These are phyloP conservation scores for Coemansia sp. DNA, from an alignment of 192 early-diverging fungal species.

Conservation along the genomic window DNA sequence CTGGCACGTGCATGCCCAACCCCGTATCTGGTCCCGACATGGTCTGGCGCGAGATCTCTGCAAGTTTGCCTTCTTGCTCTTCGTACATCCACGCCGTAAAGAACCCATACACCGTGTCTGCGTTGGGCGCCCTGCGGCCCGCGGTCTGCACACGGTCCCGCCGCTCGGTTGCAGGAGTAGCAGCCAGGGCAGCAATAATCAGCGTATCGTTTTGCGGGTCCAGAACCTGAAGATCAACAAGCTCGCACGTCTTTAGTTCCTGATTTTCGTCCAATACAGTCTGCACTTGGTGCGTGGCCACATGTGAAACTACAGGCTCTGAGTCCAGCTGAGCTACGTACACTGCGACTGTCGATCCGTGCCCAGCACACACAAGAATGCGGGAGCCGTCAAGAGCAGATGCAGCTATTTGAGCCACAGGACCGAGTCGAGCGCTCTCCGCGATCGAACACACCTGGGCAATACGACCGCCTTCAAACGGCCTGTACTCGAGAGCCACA, in stretches of 20 bases:
- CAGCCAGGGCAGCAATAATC: constrained; percentile 23
- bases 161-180: not conserved
- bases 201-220: not conserved
- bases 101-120: not conserved
- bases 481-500: constrained; percentile 29
- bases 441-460: constrained; percentile 8
- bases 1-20: constrained; percentile 26
- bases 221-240: constrained; percentile 19
- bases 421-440: constrained; percentile 13
- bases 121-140: not conserved
- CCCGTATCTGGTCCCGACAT: not conserved
- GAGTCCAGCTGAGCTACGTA: not conserved
- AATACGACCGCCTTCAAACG: constrained; percentile 20
- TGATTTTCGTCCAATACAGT: not conserved
- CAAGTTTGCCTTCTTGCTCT: constrained; percentile 1
- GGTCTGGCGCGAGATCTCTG: constrained; percentile 4
- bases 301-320: not conserved
- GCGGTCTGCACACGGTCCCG: not conserved
- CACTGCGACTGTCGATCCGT: constrained; percentile 14
- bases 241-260: not conserved
- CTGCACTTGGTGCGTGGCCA: constrained; percentile 1
- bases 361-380: constrained; percentile 24
- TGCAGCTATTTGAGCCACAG: constrained; percentile 18
- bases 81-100: constrained; percentile 32
- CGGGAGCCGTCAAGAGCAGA: constrained; percentile 1